A percentile compares a stretch with the other conserved stretches of the same genome.
Conservation (phyloP, 2,329 filamentous ascomycete genomes). For the Cladobotryum protrusum region DNA sequence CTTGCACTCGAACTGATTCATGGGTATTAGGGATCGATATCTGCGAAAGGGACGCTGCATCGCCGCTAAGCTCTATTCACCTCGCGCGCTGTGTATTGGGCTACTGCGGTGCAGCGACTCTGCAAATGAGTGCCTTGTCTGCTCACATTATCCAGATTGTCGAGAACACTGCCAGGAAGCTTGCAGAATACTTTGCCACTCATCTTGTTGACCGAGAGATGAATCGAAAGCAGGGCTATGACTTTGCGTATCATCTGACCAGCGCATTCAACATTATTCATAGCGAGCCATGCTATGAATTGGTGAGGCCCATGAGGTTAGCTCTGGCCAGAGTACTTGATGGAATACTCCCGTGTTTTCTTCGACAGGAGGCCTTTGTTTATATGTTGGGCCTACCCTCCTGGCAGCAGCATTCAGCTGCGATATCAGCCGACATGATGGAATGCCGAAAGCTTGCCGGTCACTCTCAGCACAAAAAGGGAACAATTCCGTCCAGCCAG, state of each 20-base stretch:
- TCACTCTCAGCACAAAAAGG: conserved; percentile 7
- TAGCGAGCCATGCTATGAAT: conserved; percentile 14
- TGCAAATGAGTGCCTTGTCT: conserved; percentile 24
- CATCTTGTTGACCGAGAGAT: conserved; percentile 13
- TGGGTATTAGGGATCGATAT: conserved; percentile 21
- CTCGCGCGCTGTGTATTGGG: conserved; percentile 27
- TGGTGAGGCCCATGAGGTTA: conserved; percentile 27
- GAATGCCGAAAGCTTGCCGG: conserved; percentile 19
- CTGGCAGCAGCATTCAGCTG: conserved; percentile 21
- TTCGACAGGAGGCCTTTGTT: conserved; percentile 19
- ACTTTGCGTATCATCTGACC: conserved; percentile 22
- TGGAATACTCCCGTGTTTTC: conserved; percentile 16
- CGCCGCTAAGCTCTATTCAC: conserved; percentile 22
- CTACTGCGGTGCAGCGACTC: conserved; percentile 25
- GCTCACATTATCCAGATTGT: conserved; percentile 22
- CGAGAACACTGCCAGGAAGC: conserved; percentile 19
- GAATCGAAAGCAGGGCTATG: conserved; percentile 14
- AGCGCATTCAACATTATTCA: conserved; percentile 26
- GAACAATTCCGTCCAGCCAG: conserved; percentile 5
- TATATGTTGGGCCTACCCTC: conserved; percentile 18
- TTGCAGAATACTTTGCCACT: conserved; percentile 17
- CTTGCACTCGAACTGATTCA: neutral
- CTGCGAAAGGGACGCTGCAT: conserved; percentile 19
- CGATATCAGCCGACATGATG: conserved; percentile 21
- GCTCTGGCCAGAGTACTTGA: conserved; percentile 27